Base-by-base conservation (phyloP, 768 basidiomycete genomes). In the Serendipita sp. region DNA sequence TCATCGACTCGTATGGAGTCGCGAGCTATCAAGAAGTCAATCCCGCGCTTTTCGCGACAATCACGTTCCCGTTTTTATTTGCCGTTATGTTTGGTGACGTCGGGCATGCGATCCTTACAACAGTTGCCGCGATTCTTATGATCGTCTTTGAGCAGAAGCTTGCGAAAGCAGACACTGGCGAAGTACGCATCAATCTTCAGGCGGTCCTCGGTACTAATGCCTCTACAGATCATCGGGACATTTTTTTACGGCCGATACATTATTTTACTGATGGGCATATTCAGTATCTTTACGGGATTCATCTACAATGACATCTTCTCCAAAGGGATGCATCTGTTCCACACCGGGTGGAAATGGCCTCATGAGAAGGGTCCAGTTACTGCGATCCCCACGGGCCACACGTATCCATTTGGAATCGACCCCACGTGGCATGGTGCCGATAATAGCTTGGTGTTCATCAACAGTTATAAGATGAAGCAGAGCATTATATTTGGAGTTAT, bases 381-480 rank as follows among this genome's bases (percentile, higher is more conserved):
- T 13, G 90, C 79, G 14, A 68, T 77, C 2, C 68, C 80, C 28
- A 89, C 79, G 56, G 88, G 87, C 2, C 77, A 78, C 65, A 78
- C 81, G n/a, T 98, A 99, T 75, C 83, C 88, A 2, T 92, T 99
- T 67, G 96, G 96, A 67, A 71, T 99, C 65, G 96, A 99, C 72
- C 93, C 93, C 60, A 84, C 76, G 56, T 99, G 96, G 96, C 93
- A 96, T 70, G 90, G 85, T 20, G 81, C 94, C 3, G 89, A 90
- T 66, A 99, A 99, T 70, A 78, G 78, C 1, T 79, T 99, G 64
- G 84, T 96, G 44, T 99, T 98, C 74, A 88, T 87, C 61, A 99
- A 99, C 74, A 97, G 94, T 42, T 95, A 95, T 78, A 99, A 98
- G 84, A 99, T 99, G 96, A 98, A 99, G 77, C 92, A 98, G 91